phyloP scores from a whole-genome alignment of 495 filamentous ascomycete genomes.

The Saxispiralis lemnorum region DNA sequence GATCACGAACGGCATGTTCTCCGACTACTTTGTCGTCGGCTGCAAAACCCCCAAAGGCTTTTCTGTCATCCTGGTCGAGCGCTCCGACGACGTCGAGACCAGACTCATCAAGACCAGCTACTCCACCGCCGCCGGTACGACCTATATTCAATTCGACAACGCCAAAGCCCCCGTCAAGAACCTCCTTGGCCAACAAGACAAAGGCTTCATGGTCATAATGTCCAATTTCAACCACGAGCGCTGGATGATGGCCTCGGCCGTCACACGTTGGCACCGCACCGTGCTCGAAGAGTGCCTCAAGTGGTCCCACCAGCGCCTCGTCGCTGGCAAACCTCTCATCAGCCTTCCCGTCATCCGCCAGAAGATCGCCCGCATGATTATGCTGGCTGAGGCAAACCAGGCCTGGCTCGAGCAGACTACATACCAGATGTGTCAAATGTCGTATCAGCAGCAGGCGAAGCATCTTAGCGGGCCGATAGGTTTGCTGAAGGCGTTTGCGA shows the following conservation, averaged over 20 bases:
- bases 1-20: conserved; percentile 79
- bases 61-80: conserved; percentile 57
- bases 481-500: conserved; percentile 62
- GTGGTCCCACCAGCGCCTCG: conserved; percentile 77
- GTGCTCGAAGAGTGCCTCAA: conserved; percentile 76
- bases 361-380: conserved; percentile 82
- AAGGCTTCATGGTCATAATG: conserved; percentile 78
- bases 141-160: conserved; percentile 70
- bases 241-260: conserved; percentile 33
- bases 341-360: conserved; percentile 75
- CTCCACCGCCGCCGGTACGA: conserved; percentile 59
- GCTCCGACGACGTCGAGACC: conserved; percentile 52
- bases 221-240: conserved; percentile 62
- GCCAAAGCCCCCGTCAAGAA: conserved; percentile 70
- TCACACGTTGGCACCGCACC: conserved; percentile 45
- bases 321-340: conserved; percentile 65
- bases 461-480: conserved; percentile 67
- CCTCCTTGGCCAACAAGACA: conserved; percentile 67
- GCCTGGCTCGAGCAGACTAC: conserved; percentile 71
- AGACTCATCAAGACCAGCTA: conserved; percentile 75
- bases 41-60: conserved; percentile 72
- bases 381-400: conserved; percentile 62
- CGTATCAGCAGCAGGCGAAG: conserved; percentile 57
- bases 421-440: conserved; percentile 79
- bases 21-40: conserved; percentile 65